Evolutionary conservation across 1,284 basidiomycete genomes (phyloP).

Genomic region (Cryptococcus sp.): DNA sequence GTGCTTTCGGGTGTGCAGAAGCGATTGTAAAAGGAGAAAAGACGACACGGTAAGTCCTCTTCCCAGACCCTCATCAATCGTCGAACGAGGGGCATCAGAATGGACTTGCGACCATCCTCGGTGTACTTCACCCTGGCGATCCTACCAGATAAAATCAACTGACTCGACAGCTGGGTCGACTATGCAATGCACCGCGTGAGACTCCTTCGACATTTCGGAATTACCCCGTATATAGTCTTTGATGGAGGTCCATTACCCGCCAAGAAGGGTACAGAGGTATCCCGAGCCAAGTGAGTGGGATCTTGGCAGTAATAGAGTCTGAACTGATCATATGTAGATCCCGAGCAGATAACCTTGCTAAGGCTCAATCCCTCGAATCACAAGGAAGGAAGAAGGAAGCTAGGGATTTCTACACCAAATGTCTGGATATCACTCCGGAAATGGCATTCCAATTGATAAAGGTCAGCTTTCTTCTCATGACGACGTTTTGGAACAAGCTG

Average conservation of each 20-base stretch:
- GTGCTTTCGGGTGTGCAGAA: slow-evolving; percentile 83
- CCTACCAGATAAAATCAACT: background rate
- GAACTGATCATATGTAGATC: slow-evolving; percentile 45
- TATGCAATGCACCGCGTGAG: slow-evolving; percentile 92
- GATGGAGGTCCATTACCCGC: slow-evolving; percentile 94
- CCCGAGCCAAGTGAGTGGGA: slow-evolving; percentile 58
- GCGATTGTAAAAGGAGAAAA: slow-evolving; percentile 79
- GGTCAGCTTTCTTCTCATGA: slow-evolving; percentile 49
- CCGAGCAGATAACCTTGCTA: slow-evolving; percentile 49
- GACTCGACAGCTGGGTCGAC: slow-evolving; percentile 71
- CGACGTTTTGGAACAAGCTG: background rate
- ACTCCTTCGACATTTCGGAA: slow-evolving; percentile 75
- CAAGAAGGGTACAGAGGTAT: slow-evolving; percentile 83
- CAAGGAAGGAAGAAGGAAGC: slow-evolving; percentile 77
- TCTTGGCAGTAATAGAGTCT: too few species aligned
- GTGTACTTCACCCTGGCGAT: too few species aligned
- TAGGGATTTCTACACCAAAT: slow-evolving; percentile 82
- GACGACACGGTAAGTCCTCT: slow-evolving; percentile 67
- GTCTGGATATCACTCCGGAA: slow-evolving; percentile 90
- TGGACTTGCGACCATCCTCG: too few species aligned
- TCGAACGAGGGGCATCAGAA: background rate
- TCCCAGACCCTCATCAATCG: background rate
- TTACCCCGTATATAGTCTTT: slow-evolving; percentile 90
- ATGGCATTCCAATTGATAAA: slow-evolving; percentile 99
- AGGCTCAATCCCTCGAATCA: slow-evolving; percentile 65